Base-by-base conservation (phyloP, 768 basidiomycete species). In the Rhodocollybia butyracea region DNA sequence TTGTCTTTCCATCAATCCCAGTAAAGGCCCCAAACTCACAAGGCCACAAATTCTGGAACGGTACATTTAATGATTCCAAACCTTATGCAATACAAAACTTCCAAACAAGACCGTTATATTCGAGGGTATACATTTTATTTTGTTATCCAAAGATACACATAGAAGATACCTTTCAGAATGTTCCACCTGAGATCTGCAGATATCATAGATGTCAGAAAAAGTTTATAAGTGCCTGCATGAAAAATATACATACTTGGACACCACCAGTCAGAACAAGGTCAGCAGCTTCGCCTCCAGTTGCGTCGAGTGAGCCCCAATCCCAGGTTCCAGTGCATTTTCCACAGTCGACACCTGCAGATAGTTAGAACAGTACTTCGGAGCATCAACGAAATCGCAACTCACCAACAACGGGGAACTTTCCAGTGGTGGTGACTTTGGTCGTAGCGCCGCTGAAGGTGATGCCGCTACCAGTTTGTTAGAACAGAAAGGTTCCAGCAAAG, bases 271-370 rank as follows among this genome's bases (percentile, higher is more conserved):
- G 46, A 6, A 51, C 50, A 21, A 51, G 1, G 27, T 38, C 39
- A 22, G 36, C 12, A 26, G 34, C 15, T 42, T 40, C 38, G 11
- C 51, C 51, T 10, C 51, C 51, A 6, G 39, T 53, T 8, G 41
- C 41, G 13, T 39, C 41, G 11, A 53, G 39, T 12, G 38, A 39
- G 12, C 21, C 26, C 39, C 38, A 53, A 22, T 53, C 42, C 51
- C 51, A 53, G 21, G 38, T 53, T 2, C 51, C 51, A 3, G 51
- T 26, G 51, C 51, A 53, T 5, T 53, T 15, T n/a, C 51, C 51
- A 19, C 51, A 53, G 51, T 53, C 51, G 3, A 53, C 51, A 10
- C 39, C 51, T 41, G 19, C n/a, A 39, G 10, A 15, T 8, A 10
- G 24, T 15, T 26, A 17, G 6, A n/a, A 51, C 11, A 36, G 22